Evolutionary conservation across 2,329 filamentous ascomycete genomes (phyloP).

Genomic region (Pseudocercospora musae): DNA sequence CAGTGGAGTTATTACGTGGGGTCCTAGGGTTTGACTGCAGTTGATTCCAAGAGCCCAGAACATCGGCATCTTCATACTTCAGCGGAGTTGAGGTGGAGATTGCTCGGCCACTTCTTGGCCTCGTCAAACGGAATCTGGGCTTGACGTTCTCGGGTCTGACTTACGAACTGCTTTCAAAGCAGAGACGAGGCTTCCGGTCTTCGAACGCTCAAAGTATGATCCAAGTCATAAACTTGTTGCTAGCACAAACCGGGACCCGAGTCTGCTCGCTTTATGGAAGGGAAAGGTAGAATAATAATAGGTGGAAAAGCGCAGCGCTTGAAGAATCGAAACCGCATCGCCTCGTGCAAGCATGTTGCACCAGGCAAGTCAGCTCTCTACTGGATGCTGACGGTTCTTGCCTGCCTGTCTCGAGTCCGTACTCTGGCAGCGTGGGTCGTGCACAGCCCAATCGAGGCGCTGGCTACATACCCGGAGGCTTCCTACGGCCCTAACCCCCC

Average conservation of each 20-base stretch:
- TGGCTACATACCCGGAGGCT: background rate
- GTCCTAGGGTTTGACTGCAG: background rate
- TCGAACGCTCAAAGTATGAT: no score
- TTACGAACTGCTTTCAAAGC: no score
- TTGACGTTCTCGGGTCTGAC: no score
- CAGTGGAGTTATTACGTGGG: conserved; percentile 53
- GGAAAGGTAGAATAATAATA: background rate
- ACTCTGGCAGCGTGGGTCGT: background rate
- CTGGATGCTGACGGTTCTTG: background rate
- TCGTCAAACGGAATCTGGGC: no score
- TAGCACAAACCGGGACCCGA: no score
- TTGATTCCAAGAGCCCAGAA: no score
- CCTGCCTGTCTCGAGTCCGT: background rate
- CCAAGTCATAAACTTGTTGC: no score
- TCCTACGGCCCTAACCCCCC: background rate
- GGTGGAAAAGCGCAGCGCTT: background rate
- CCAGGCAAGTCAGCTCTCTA: background rate
- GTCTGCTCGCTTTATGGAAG: background rate
- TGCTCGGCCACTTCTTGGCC: background rate
- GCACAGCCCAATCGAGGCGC: background rate
- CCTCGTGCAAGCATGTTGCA: background rate
- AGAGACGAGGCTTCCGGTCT: no score
- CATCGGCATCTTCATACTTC: no score
- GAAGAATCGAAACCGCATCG: background rate
- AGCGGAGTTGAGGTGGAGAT: no score